A percentile compares a stretch with the other conserved stretches of the same genome.
Conservation (phyloP, 2,329 filamentous ascomycete species). For the Xylariomycetidae sp. region DNA sequence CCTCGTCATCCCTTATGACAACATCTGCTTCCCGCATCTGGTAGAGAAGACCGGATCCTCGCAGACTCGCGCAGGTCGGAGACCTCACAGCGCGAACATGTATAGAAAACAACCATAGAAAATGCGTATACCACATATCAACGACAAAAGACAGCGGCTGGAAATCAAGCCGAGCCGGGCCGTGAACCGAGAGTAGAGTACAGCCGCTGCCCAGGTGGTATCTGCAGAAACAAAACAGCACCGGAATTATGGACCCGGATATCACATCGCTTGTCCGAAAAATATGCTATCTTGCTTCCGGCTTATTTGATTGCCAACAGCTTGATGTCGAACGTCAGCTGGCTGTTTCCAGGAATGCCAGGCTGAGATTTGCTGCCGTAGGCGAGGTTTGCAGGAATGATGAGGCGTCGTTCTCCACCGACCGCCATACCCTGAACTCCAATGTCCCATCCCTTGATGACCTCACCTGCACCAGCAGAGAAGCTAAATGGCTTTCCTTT, state of each 20-base stretch:
- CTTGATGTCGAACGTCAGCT: conserved; percentile 88
- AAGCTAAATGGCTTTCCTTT: conserved; percentile 97
- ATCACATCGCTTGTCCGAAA: too few relatives aligned
- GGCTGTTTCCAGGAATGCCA: conserved; percentile 88
- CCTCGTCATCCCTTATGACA: conserved; percentile 45
- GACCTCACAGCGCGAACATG: conserved; percentile 36
- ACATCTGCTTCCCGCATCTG: conserved; percentile 33
- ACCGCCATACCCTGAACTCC: conserved; percentile 89
- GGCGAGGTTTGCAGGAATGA: conserved; percentile 78
- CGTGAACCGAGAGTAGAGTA: conserved; percentile 19
- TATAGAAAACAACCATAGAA: conserved; percentile 8
- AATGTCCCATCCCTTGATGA: conserved; percentile 99
- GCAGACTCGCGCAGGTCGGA: conserved; percentile 43
- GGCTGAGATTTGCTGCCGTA: conserved; percentile 82
- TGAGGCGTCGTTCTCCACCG: conserved; percentile 89
- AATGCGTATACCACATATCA: conserved; percentile 11
- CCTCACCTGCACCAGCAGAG: conserved; percentile 89
- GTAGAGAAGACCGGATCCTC: conserved; percentile 32
- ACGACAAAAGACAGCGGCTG: conserved; percentile 6
- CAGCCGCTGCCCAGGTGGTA: conserved; percentile 23
- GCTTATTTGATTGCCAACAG: conserved; percentile 75
- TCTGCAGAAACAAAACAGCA: conserved; percentile 15
- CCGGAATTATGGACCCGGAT: conserved; percentile 5
- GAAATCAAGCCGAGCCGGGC: background rate
- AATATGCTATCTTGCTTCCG: too few relatives aligned